A percentile compares a stretch with the other conserved stretches of the same genome.
Conservation (phyloP, 306 rosid genomes). For the Cucumis sativus region Cucumber_9930_V3 NC_026656.2:1628501-1629000, state of each 20-base stretch:
- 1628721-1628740: not conserved
- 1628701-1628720: not conserved
- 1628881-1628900: too few relatives aligned
- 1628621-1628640: not conserved
- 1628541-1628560: not conserved
- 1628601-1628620: not conserved
- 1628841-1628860: not conserved
- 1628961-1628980: too few relatives aligned
- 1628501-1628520: conserved; percentile 52
- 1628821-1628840: not conserved
- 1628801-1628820: not conserved
- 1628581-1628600: not conserved
- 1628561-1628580: not conserved
- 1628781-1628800: not conserved
- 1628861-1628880: too few relatives aligned
- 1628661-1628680: not conserved
- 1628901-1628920: too few relatives aligned
- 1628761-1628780: not conserved
- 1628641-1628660: not conserved
- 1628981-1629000: too few relatives aligned
- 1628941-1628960: too few relatives aligned
- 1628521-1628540: conserved; percentile 20
- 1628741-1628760: not conserved
- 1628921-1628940: too few relatives aligned
- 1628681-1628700: not conserved